Evolutionary conservation across 163 green algal genomes (phyloP), one percentile per base, ranked within the genome.

Genomic region (Chlamydomonas reinhardtii): DNA sequence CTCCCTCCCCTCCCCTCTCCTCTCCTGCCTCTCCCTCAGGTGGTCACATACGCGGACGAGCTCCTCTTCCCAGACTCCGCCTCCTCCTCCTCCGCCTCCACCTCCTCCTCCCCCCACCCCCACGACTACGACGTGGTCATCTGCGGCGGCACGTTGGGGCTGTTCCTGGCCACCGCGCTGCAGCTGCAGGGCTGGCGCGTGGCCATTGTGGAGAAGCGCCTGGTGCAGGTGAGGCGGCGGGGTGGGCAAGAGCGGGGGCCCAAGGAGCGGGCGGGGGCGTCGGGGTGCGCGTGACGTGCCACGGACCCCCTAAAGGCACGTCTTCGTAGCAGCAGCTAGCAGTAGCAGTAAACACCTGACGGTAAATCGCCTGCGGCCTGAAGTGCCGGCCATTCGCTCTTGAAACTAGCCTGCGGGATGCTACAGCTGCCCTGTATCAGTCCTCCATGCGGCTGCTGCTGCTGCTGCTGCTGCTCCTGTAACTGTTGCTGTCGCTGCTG

Each of bases 141-240:
- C 35, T 98, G 94, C 80, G 97, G 97, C 24, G 97, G 97, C 19
- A 98, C 96, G 5, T 92, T 99, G 43, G 97, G 97, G n/a, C n/a
- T 97, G 4, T 97, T 96, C 14, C 72, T 94, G 32, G 94, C 89
- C 4, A 81, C 85, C 24, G 85, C 93, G 37, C 80, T 93, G 82
- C 93, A 97, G 88, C 37, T 89, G 61, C 74, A 81, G 25, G 96
- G 96, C 6, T 84, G 66, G 74, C 89, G 87, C 20, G 92, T 97
- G n/a, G 85, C 68, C 34, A 82, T 97, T 5, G 85, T 99, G 19
- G 97, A 99, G 88, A 87, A 87, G 72, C 72, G 82, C 25, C 82
- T 87, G 29, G 80, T 79, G 69, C 80, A 85, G 77, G 77, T 84
- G 17, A 2, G 76, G 9, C 43, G 16, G 25, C 12, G 35, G 19